A percentile compares a stretch with the other conserved stretches of the same genome.
These are phyloP conservation scores for Umbelopsis isabellina DNA, from an alignment of 192 early-diverging fungal genomes.

Conservation along the genomic window DNA sequence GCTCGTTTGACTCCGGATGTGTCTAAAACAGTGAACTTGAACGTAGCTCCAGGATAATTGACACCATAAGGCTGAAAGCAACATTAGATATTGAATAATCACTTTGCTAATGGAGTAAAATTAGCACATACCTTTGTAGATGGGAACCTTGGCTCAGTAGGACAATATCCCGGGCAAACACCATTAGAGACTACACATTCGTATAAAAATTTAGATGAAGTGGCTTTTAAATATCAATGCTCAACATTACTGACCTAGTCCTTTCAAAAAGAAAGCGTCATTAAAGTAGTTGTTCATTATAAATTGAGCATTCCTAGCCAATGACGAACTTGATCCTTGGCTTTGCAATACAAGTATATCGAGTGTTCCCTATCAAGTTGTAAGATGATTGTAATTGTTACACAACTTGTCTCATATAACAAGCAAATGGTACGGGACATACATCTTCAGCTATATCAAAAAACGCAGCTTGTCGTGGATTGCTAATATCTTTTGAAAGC, in stretches of 20 bases:
- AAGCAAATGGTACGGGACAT: constrained; percentile 35
- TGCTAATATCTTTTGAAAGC: constrained; percentile 48
- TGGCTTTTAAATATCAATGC: not conserved
- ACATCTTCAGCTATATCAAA: constrained; percentile 93
- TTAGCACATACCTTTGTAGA: constrained; percentile 40
- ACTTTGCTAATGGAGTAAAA: not conserved
- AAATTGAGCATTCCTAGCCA: constrained; percentile 55
- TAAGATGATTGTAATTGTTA: not conserved
- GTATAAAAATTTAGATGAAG: not conserved
- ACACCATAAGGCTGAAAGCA: constrained; percentile 74
- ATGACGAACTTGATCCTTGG: constrained; percentile 34
- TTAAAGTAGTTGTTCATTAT: constrained; percentile 91
- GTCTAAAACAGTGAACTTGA: constrained; percentile 88
- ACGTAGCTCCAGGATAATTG: constrained; percentile 78
- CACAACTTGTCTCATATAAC: not conserved
- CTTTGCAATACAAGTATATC: constrained; percentile 76
- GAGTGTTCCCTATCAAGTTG: constrained; percentile 63
- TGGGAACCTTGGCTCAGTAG: constrained; percentile 43
- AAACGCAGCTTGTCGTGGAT: constrained; percentile 70
- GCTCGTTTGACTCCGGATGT: constrained; percentile 77
- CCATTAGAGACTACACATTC: constrained; percentile 58
- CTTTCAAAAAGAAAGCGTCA: constrained; percentile 94
- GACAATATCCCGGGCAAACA: constrained; percentile 61
- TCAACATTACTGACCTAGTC: constrained; percentile 50
- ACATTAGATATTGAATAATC: not conserved